Base-by-base conservation (phyloP, 106 monocot genomes). In the Allium cepa region DNA sequence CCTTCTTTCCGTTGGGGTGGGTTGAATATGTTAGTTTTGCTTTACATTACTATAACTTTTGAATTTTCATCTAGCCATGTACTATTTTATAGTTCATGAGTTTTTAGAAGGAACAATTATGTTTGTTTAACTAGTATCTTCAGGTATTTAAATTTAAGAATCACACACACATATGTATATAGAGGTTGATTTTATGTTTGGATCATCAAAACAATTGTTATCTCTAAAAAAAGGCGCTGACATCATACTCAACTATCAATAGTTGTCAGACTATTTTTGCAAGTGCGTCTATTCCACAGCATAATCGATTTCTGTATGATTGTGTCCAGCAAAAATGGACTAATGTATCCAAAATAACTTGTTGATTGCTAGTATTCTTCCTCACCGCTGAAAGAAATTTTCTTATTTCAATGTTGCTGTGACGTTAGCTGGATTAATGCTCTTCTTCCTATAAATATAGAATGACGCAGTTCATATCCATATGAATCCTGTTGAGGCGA, bases 271-370 rank as follows among this genome's bases (percentile, higher is more conserved):
- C 92, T 2, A 70, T 92, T 73, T 80, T 97, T 66, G 96, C 96
- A 10, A 92, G 96, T 57, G 96, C 96, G 56, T 92, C 96, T 46
- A 97, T 97, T 56, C 96, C 96, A 51, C 92, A 97, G 51, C 92
- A 97, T 78, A 88, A 92, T 50, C 85, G 76, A 47, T 97, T 97
- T 71, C 67, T 88, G 15, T 79, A 84, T 74, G 88, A 97, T 50
- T 92, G 96, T 60, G 64, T 92, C 60, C 89, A 92, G 48, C 92
- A 97, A 50, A 97, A 92, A 67, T 97, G 96, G 96, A 92, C 96
- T 60, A 97, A 89, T 86, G 96, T 96, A 74, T 77, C 49, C 13
- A 11, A 4, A 53, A 13, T 50, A 3, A 12, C 17, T 56, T 11
- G 17, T 68, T 10, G 14, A 60, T 60, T 17, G 7, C 26, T 66